Percentiles rank a stretch among this genome's conserved stretches.
Evolutionary conservation across 192 early-diverging fungal species (phyloP).

Genomic region (Spizellomyces sp.): DNA sequence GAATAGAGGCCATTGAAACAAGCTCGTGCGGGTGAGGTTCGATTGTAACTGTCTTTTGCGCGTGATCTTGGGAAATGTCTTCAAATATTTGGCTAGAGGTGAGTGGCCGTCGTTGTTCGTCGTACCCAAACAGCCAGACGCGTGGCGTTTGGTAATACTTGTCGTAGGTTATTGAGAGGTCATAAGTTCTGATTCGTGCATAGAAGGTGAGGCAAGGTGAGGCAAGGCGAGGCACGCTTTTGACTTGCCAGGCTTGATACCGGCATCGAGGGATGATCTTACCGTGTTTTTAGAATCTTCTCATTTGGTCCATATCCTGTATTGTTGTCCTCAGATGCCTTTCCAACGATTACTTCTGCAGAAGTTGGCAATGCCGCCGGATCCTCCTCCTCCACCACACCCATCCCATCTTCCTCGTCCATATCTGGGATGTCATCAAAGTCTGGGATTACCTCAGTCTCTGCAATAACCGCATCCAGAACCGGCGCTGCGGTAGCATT

Average conservation of each 20-base stretch:
- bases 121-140: conserved; percentile 97
- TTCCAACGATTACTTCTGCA: not conserved
- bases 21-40: conserved; percentile 92
- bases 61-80: conserved; percentile 98
- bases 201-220: not conserved
- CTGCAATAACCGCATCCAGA: conserved; percentile 48
- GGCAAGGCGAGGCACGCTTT: not conserved
- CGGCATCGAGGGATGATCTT: not conserved
- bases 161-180: conserved; percentile 99
- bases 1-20: conserved; percentile 88
- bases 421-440: conserved; percentile 88
- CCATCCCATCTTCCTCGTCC: conserved; percentile 69
- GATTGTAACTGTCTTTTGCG: conserved; percentile 98
- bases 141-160: conserved; percentile 99
- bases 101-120: conserved; percentile 82
- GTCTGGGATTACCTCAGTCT: conserved; percentile 75
- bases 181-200: conserved; percentile 78
- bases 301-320: conserved; percentile 17
- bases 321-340: not conserved
- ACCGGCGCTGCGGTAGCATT: conserved; percentile 13
- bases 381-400: conserved; percentile 78
- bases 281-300: conserved; percentile 57
- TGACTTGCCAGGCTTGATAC: not conserved
- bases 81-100: conserved; percentile 92
- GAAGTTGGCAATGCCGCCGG: conserved; percentile 53